A percentile compares a stretch with the other conserved stretches of the same genome.
Conservation (phyloP, 2,329 filamentous ascomycete genomes). For the Akanthomyces lecanii region DNA sequence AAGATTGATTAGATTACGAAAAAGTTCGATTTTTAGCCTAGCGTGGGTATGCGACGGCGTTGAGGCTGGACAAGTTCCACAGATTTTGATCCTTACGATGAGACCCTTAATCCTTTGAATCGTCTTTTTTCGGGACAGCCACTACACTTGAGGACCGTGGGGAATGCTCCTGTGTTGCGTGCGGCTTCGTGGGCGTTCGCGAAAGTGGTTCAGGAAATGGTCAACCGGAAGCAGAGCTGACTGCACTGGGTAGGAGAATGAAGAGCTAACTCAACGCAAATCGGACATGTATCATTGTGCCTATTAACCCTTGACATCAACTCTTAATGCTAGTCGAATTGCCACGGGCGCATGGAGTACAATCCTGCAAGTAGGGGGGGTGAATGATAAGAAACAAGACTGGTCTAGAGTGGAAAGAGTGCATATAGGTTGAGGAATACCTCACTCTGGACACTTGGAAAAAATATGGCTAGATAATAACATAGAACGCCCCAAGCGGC, state of each 20-base stretch:
- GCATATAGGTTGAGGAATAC: not conserved
- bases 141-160: no score
- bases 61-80: not conserved
- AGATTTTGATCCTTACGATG: no score
- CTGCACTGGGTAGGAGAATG: no score
- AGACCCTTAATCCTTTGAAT: no score
- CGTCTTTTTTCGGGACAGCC: no score
- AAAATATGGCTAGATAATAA: not conserved
- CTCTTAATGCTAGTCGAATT: not conserved
- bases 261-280: no score
- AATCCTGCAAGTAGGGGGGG: not conserved
- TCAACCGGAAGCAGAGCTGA: no score
- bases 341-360: not conserved
- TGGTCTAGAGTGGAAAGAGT: not conserved
- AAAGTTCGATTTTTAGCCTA: not conserved
- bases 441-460: not conserved
- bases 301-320: not conserved
- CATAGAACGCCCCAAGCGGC: slow-evolving; percentile 6
- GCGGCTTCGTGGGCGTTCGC: no score
- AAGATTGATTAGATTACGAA: not conserved
- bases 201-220: no score
- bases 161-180: no score
- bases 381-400: not conserved
- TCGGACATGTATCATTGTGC: not conserved
- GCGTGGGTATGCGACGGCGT: not conserved